A percentile compares a stretch with the other conserved stretches of the same genome.
phyloP scores from a whole-genome alignment of 768 basidiomycete genomes.

The Tubosaeta sp. region DNA sequence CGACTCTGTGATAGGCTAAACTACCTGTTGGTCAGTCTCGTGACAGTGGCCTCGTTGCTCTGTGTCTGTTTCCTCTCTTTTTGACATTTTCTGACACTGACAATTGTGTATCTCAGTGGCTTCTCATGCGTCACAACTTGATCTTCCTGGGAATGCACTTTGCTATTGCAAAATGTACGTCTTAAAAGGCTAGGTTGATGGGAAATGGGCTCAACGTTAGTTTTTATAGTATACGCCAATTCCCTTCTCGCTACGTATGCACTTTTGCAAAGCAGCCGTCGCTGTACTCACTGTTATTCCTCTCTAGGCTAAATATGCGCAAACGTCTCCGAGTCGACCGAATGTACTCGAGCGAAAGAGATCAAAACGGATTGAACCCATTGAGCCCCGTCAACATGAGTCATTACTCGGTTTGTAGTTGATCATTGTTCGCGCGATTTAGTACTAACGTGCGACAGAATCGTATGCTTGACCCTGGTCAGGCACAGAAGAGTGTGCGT shows the following conservation, averaged over 20 bases:
- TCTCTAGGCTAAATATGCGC: slow-evolving; percentile 27
- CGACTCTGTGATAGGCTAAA: too few species aligned
- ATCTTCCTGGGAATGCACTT: slow-evolving; percentile 36
- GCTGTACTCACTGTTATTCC: neutral
- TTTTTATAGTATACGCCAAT: slow-evolving; percentile 28
- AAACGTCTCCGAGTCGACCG: slow-evolving; percentile 27
- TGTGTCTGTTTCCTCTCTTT: slow-evolving; percentile 20
- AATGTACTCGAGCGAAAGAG: slow-evolving; percentile 26
- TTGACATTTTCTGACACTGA: neutral
- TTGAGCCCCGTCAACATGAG: slow-evolving; percentile 18
- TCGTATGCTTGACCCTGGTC: slow-evolving; percentile 18
- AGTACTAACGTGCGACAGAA: slow-evolving; percentile 9
- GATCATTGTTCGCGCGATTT: neutral
- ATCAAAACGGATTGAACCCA: slow-evolving; percentile 7
- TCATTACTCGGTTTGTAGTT: slow-evolving; percentile 21
- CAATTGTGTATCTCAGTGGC: slow-evolving; percentile 17
- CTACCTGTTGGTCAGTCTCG: slow-evolving; percentile 19
- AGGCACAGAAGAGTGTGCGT: slow-evolving; percentile 23
- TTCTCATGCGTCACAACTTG: slow-evolving; percentile 32
- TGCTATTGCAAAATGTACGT: slow-evolving; percentile 31
- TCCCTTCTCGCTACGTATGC: slow-evolving; percentile 33
- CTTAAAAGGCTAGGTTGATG: neutral
- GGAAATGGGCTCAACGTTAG: neutral
- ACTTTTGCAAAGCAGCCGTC: neutral
- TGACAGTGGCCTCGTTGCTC: slow-evolving; percentile 31